Conservation (phyloP, 371 early-diverging fungal species). For the Mortierella sp. region DNA sequence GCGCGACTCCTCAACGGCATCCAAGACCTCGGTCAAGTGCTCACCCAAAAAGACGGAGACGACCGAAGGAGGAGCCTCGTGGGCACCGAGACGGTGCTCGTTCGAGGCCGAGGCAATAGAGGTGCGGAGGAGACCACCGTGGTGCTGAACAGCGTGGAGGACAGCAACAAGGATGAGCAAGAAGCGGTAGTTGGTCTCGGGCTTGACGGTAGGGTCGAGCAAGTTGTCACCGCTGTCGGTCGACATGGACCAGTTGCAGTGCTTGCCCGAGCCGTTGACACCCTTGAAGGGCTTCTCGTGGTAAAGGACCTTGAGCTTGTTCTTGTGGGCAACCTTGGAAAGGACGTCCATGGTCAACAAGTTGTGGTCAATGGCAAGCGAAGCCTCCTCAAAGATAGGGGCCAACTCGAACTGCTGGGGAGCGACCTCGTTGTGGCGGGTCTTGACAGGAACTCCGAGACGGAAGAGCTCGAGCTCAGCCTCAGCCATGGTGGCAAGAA, state of each 20-base stretch:
- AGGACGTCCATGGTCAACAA: constrained; percentile 96
- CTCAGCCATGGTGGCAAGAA: constrained; percentile 92
- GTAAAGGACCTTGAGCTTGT: constrained; percentile 96
- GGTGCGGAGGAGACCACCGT: constrained; percentile 89
- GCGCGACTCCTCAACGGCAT: constrained; percentile 91
- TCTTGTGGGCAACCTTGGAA: constrained; percentile 96
- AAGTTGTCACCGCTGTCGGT: constrained; percentile 96
- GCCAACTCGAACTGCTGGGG: constrained; percentile 98
- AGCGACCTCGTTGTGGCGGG: constrained; percentile 99
- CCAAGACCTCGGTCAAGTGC: constrained; percentile 92
- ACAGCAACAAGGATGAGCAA: constrained; percentile 91
- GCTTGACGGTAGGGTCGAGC: constrained; percentile 91
- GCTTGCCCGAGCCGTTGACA: constrained; percentile 98
- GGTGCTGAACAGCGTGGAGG: constrained; percentile 90
- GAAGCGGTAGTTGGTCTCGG: constrained; percentile 97
- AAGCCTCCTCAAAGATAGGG: constrained; percentile 96
- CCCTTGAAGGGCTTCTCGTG: constrained; percentile 99
- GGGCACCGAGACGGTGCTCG: constrained; percentile 97
- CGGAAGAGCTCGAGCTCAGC: constrained; percentile 92
- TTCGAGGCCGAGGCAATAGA: constrained; percentile 94
- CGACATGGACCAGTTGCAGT: constrained; percentile 98
- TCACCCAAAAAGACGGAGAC: constrained; percentile 97
- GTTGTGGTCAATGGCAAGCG: constrained; percentile 99
- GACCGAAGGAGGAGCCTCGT: constrained; percentile 98
- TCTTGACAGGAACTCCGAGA: constrained; percentile 98